Base-by-base conservation (phyloP, 2,329 filamentous ascomycete species). In the Ploettnerulaceae sp. region DNA sequence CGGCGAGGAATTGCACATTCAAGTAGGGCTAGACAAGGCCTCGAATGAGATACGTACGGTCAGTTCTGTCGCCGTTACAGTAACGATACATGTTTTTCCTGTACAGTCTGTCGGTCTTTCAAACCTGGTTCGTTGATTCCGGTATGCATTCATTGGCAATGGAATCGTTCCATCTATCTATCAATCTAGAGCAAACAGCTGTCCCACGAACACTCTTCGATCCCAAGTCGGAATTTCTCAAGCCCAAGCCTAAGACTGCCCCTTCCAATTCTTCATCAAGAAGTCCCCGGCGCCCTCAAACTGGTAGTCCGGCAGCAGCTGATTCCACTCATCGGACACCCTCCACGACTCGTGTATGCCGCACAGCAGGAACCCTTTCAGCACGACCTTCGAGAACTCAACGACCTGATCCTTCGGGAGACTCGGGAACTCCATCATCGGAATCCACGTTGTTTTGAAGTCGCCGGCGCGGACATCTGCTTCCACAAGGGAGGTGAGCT, bases 391-490 rank as follows among this genome's bases (percentile, higher is more conserved):
- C 7, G 66, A 58, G 18, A 69, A 61, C 2, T 43, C 54, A 22
- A 61, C 58, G 1, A 24, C 41, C 12, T 57, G 48, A 0, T 71
- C 68, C 1, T 57, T 55, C 1, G 65, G 54, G 22, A 75, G 17
- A 7, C 53, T 56, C 12, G 59, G 63, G 45, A 67, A 67, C 1
- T 31, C 49, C 9, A 63, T 54, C 52, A 51, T 15, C 21, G 71
- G 57, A 15, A 60, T 47, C 73, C 74, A 76, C 3, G 65, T 66
- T 0, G 67, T 61, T 11, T 66, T 65, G 2, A 71, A 52, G 9
- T 48, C 46, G 5, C 72, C 74, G 3, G 61, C 66, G 54, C 70
- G 60, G 4, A 80, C 67, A 54, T 80, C 75, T 39, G 69, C 65
- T 0, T 66, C 42, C 26, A 65, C 66, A 1, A 79, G 61, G n/a